Evolutionary conservation across 495 filamentous ascomycete species (phyloP).

Genomic region (Talaromyces thailandensis): DNA sequence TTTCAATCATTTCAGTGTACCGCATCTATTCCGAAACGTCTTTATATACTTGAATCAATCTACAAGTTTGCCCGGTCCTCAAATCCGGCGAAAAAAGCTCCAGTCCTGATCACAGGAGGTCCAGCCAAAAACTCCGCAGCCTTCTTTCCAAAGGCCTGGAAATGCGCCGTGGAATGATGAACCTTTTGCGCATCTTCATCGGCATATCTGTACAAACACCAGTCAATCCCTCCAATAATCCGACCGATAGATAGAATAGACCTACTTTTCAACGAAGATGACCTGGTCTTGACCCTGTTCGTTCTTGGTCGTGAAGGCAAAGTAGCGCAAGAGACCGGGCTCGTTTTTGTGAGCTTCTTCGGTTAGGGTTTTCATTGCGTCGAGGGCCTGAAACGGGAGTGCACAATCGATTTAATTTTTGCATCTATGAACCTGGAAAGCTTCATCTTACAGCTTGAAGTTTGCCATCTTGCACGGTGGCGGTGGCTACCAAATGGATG

Average conservation of each 20-base stretch:
- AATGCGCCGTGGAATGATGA: not conserved
- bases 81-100: not conserved
- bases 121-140: not conserved
- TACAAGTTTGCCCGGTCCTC: not conserved
- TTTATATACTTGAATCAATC: not conserved
- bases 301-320: conserved; percentile 4
- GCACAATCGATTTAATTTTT: not conserved
- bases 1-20: not conserved
- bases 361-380: not conserved
- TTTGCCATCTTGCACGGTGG: conserved; percentile 2
- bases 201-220: not conserved
- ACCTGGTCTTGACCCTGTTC: conserved; percentile 3
- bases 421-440: not conserved
- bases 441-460: not conserved
- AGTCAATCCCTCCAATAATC: not conserved
- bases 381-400: not conserved
- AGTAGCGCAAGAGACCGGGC: not conserved
- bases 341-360: not conserved
- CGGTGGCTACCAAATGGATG: conserved; percentile 1
- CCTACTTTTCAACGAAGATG: conserved; percentile 4
- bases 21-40: not conserved
- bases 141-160: not conserved
- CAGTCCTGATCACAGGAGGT: not conserved
- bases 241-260: not conserved
- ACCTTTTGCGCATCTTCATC: not conserved